Percentiles rank a stretch among this genome's conserved stretches.
These are phyloP conservation scores for Leptographium radiaticola DNA, from an alignment of 2,329 filamentous ascomycete species.

Conservation along the genomic window DNA sequence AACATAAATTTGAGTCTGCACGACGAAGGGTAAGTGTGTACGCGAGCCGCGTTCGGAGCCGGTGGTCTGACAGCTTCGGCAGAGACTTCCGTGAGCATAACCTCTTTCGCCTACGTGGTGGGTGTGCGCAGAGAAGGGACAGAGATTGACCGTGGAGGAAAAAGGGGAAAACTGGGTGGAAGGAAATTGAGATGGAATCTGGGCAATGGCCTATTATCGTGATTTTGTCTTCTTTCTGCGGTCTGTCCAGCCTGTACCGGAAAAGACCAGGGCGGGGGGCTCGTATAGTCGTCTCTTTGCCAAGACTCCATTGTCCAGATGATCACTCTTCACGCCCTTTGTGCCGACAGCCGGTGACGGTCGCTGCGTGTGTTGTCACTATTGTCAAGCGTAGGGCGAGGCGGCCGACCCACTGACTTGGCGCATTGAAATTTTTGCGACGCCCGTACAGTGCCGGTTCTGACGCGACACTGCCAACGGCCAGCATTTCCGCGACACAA, in stretches of 20 bases:
- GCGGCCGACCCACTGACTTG: background rate
- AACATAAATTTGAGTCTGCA: slow-evolving; percentile 30
- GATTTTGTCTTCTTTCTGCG: too few relatives aligned
- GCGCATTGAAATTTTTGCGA: too few relatives aligned
- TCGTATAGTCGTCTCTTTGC: too few relatives aligned
- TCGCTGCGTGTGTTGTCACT: too few relatives aligned
- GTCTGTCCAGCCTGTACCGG: too few relatives aligned
- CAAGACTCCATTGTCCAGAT: too few relatives aligned
- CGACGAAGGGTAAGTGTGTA: background rate
- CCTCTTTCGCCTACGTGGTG: background rate
- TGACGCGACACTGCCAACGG: background rate
- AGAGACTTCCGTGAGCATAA: background rate
- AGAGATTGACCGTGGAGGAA: background rate
- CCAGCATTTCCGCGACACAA: background rate
- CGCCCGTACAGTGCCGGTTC: background rate
- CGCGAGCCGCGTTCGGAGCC: background rate
- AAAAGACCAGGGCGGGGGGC: too few relatives aligned
- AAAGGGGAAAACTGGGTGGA: background rate
- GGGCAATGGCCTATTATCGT: too few relatives aligned
- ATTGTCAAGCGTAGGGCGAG: too few relatives aligned
- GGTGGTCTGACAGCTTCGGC: background rate
- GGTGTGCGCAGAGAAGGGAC: background rate
- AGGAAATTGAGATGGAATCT: background rate
- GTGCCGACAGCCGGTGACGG: too few relatives aligned
- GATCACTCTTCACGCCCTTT: too few relatives aligned